phyloP scores from a whole-genome alignment of 768 basidiomycete species.

The Hemileccinum impolitum region DNA sequence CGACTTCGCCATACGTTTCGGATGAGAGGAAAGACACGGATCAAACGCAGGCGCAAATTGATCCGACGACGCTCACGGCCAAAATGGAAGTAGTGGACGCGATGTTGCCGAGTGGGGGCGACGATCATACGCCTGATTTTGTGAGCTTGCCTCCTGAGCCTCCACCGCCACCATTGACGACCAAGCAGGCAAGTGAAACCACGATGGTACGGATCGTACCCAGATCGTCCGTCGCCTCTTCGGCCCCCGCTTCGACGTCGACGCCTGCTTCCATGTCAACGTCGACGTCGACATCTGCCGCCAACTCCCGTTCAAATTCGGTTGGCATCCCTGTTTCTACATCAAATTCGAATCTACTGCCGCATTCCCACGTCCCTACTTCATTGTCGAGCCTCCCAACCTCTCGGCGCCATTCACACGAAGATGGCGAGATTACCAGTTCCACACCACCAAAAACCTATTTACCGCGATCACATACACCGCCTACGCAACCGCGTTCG shows the following conservation, averaged over 20 bases:
- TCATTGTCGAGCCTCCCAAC: constrained; percentile 10
- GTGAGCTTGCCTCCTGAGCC: constrained; percentile 31
- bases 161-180: constrained; percentile 31
- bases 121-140: constrained; percentile 20
- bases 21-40: constrained; percentile 2
- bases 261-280: constrained; percentile 18
- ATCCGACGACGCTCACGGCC: constrained; percentile 14
- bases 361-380: not conserved
- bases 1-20: not conserved
- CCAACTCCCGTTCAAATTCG: constrained; percentile 27
- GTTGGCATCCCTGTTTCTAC: constrained; percentile 13
- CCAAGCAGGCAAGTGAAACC: constrained; percentile 17
- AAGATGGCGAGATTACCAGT: constrained; percentile 51
- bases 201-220: constrained; percentile 1
- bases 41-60: constrained; percentile 7
- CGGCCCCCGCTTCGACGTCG: constrained; percentile 8
- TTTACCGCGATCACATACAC: constrained; percentile 39
- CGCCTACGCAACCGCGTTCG: constrained; percentile 48
- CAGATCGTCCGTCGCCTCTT: not conserved
- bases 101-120: constrained; percentile 18
- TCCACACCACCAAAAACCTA: constrained; percentile 35
- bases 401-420: constrained; percentile 38
- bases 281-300: constrained; percentile 20
- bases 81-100: constrained; percentile 28
- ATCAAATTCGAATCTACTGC: not conserved